Evolutionary conservation across 2,329 filamentous ascomycete genomes (phyloP).

Genomic region (Phaeosphaeriaceae sp.): DNA sequence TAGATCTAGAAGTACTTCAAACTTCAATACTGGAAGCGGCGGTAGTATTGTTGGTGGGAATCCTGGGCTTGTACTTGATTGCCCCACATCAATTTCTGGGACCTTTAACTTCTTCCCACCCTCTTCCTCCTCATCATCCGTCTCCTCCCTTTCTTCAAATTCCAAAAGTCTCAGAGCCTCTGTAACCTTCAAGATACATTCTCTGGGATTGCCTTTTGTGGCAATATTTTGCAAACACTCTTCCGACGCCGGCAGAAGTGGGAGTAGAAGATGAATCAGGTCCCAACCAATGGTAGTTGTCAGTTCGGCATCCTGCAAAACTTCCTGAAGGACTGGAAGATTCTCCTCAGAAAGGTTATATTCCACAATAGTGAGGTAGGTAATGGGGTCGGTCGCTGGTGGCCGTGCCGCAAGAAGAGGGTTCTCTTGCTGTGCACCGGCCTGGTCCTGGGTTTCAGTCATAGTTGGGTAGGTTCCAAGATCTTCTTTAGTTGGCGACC

Average conservation of each 20-base stretch:
- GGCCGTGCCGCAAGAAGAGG: constrained; percentile 65
- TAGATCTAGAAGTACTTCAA: constrained; percentile 73
- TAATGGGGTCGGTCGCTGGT: constrained; percentile 71
- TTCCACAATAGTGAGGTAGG: constrained; percentile 79
- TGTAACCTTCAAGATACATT: constrained; percentile 81
- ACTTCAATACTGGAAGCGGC: constrained; percentile 60
- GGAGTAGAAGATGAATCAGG: constrained; percentile 75
- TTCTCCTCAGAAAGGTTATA: constrained; percentile 72
- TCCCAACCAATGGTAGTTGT: constrained; percentile 86
- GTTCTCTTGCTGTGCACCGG: constrained; percentile 38
- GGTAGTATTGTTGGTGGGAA: constrained; percentile 29
- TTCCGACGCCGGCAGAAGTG: constrained; percentile 69
- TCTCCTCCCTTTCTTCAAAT: constrained; percentile 58
- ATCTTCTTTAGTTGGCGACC: not conserved
- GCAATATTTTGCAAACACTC: constrained; percentile 76
- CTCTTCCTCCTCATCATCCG: constrained; percentile 49
- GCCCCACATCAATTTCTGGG: constrained; percentile 33
- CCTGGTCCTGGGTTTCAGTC: constrained; percentile 37
- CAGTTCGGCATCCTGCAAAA: constrained; percentile 70
- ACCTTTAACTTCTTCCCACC: constrained; percentile 23
- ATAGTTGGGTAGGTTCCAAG: constrained; percentile 20
- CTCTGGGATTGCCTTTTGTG: constrained; percentile 77
- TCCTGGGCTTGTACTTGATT: constrained; percentile 41
- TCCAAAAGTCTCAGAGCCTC: constrained; percentile 71
- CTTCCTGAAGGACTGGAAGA: constrained; percentile 70